A percentile compares a stretch with the other conserved stretches of the same genome.
Conservation (phyloP, 345 rosid genomes). For the Heritiera littoralis region DNA sequence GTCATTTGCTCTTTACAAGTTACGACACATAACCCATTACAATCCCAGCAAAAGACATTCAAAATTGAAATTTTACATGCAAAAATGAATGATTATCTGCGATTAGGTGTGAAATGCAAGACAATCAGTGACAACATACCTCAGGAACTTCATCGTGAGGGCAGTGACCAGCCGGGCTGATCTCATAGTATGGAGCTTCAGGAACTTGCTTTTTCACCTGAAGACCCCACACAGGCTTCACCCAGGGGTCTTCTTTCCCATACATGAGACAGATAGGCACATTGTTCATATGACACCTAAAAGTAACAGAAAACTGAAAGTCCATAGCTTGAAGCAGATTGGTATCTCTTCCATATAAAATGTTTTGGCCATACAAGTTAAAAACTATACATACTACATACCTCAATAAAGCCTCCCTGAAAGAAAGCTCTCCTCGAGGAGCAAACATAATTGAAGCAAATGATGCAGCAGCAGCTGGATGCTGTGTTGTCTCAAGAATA, state of each 20-base stretch:
- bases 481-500: constrained; percentile 72
- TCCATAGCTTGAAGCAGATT: constrained; percentile 11
- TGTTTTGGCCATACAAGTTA: no score
- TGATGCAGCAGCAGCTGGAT: constrained; percentile 96
- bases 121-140: constrained; percentile 41
- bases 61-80: not conserved
- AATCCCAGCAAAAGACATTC: not conserved
- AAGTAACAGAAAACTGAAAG: constrained; percentile 12
- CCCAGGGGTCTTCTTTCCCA: constrained; percentile 98
- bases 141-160: constrained; percentile 99
- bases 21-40: no score
- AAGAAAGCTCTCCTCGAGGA: constrained; percentile 77
- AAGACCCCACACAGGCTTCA: constrained; percentile 87
- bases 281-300: constrained; percentile 58
- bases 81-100: not conserved
- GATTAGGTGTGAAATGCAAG: not conserved
- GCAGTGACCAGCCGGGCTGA: constrained; percentile 99
- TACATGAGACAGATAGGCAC: constrained; percentile 81
- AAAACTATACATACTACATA: constrained; percentile 20
- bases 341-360: no score
- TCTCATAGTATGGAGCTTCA: constrained; percentile 80
- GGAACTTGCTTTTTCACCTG: constrained; percentile 73
- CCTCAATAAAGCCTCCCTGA: constrained; percentile 66
- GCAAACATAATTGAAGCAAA: constrained; percentile 93
- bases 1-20: not conserved